Conservation (phyloP, 192 early-diverging fungal species). For the Funneliformis mosseae region DNA sequence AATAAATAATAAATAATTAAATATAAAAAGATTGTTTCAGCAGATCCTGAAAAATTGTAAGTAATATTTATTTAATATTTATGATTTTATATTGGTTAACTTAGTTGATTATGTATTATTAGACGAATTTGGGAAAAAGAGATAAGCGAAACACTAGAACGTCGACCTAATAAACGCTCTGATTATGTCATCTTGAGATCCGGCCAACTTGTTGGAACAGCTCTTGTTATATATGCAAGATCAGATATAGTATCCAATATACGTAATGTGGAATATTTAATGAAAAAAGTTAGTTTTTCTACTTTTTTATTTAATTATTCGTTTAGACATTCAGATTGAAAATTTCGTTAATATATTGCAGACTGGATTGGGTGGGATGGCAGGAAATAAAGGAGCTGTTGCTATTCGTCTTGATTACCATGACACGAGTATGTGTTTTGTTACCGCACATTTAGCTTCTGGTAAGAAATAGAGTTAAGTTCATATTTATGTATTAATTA, state of each 20-base stretch:
- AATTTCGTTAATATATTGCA: constrained; percentile 33
- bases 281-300: constrained; percentile 63
- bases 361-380: constrained; percentile 94
- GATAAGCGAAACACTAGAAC: constrained; percentile 52
- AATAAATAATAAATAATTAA: neutral
- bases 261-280: constrained; percentile 79
- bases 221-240: constrained; percentile 86
- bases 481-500: constrained; percentile 6
- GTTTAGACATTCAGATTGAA: neutral
- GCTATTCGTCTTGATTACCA: constrained; percentile 84
- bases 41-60: constrained; percentile 63
- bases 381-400: constrained; percentile 97
- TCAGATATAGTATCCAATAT: constrained; percentile 67
- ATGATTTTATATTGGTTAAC: neutral
- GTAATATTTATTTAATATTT: constrained; percentile 33
- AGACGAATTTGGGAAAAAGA: constrained; percentile 54
- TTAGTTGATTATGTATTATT: neutral
- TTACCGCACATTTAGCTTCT: constrained; percentile 93
- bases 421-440: constrained; percentile 88
- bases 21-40: constrained; percentile 63
- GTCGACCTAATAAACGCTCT: constrained; percentile 39
- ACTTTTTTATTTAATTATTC: neutral
- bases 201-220: constrained; percentile 88
- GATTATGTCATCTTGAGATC: constrained; percentile 84
- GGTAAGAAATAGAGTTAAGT: constrained; percentile 48